These are phyloP conservation scores for Sclerotinia borealis DNA, from an alignment of 2,329 filamentous ascomycete species.

Conservation along the genomic window DNA sequence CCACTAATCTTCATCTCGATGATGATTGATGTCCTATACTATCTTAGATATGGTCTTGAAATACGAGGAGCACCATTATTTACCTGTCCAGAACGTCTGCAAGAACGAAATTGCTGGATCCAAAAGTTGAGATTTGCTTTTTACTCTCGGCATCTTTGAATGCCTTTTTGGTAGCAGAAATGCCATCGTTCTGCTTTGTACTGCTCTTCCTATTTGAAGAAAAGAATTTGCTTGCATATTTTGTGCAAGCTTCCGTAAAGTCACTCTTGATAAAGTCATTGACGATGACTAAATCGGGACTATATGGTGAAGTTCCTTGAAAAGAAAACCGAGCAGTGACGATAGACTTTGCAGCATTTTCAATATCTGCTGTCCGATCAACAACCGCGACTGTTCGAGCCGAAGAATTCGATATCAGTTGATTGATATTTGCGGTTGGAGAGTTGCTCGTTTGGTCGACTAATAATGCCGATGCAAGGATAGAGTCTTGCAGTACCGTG, in stretches of 20 bases:
- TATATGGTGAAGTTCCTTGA: constrained; percentile 51
- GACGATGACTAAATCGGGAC: constrained; percentile 57
- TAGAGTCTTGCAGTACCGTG: no score
- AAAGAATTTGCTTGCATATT: constrained; percentile 12
- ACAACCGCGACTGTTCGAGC: constrained; percentile 48
- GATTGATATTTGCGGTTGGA: constrained; percentile 31
- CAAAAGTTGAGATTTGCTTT: constrained; percentile 7
- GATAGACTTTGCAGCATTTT: constrained; percentile 46
- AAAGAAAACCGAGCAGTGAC: constrained; percentile 49
- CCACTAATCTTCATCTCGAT: constrained; percentile 36
- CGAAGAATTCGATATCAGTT: constrained; percentile 26
- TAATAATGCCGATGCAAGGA: no score
- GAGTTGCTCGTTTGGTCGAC: constrained; percentile 14
- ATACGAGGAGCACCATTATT: not conserved
- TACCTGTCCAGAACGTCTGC: constrained; percentile 16
- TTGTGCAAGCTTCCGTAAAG: constrained; percentile 34
- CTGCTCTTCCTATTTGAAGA: not conserved
- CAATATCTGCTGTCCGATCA: constrained; percentile 52
- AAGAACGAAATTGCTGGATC: constrained; percentile 11
- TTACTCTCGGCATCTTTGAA: constrained; percentile 10
- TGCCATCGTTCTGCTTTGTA: not conserved
- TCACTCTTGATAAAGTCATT: constrained; percentile 54
- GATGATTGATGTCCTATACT: no score
- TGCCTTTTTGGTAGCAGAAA: not conserved
- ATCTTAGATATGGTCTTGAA: no score